A percentile compares a stretch with the other conserved stretches of the same genome.
Conservation (phyloP, 2,329 filamentous ascomycete species). For the Scopulariopsis brevicaulis region DNA sequence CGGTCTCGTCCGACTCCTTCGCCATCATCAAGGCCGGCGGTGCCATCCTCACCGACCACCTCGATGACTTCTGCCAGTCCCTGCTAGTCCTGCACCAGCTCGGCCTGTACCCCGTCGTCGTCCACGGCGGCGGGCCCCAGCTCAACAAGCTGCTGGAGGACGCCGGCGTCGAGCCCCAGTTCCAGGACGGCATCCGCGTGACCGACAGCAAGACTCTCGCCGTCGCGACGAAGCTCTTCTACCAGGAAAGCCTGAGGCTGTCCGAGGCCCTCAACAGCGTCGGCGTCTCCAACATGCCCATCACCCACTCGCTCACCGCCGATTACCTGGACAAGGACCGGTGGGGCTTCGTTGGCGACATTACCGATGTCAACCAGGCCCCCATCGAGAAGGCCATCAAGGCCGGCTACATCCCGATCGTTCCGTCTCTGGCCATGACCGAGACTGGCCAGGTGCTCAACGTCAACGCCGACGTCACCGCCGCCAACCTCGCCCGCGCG, state of each 20-base stretch:
- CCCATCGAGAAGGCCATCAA: constrained; percentile 87
- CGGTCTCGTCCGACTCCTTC: constrained; percentile 92
- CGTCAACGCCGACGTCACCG: constrained; percentile 95
- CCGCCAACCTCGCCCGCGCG: constrained; percentile 79
- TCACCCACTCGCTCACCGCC: constrained; percentile 85
- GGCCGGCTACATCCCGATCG: constrained; percentile 81
- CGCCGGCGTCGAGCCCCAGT: constrained; percentile 87
- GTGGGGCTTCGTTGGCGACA: constrained; percentile 91
- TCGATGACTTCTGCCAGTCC: constrained; percentile 82
- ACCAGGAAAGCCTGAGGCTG: constrained; percentile 90
- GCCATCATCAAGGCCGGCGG: constrained; percentile 97
- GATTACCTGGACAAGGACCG: constrained; percentile 95
- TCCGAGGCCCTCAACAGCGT: constrained; percentile 82
- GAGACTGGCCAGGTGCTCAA: constrained; percentile 87
- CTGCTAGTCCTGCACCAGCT: constrained; percentile 91
- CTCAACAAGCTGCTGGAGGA: constrained; percentile 84
- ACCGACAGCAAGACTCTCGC: constrained; percentile 93
- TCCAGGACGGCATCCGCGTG: constrained; percentile 90
- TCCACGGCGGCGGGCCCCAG: constrained; percentile 91
- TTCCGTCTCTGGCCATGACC: constrained; percentile 94
- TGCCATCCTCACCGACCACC: constrained; percentile 87
- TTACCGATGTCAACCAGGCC: constrained; percentile 81
- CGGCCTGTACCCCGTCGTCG: constrained; percentile 86
- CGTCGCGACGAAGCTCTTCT: constrained; percentile 81
- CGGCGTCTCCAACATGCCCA: constrained; percentile 78